Conservation (phyloP, 345 rosid genomes). For the Geranium brycei region DNA sequence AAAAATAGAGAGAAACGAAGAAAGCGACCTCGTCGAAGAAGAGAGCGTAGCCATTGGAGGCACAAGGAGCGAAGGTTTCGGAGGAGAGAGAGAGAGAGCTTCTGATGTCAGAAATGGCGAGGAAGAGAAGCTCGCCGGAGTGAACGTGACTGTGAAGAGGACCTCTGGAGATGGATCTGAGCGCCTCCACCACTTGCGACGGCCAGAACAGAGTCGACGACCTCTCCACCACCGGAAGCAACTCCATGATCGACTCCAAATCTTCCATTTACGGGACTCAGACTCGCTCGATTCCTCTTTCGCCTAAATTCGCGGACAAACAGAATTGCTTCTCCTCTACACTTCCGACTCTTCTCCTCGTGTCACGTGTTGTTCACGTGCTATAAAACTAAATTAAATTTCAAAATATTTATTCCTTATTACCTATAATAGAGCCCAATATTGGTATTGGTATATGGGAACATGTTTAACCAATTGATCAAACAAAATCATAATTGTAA, state of each 20-base stretch:
- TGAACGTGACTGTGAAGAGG: conserved; percentile 43
- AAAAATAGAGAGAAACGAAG: neutral
- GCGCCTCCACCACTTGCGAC: conserved; percentile 42
- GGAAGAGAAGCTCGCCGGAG: conserved; percentile 50
- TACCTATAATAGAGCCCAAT: too few species aligned
- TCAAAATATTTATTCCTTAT: too few species aligned
- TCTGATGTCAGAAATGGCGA: conserved; percentile 44
- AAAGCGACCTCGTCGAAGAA: conserved; percentile 17
- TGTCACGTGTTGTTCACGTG: too few species aligned
- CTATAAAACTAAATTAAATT: too few species aligned
- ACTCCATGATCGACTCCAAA: conserved; percentile 38
- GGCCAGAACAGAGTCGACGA: conserved; percentile 59
- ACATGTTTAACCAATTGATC: too few species aligned
- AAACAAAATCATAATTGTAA: too few species aligned
- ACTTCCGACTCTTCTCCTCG: too few species aligned
- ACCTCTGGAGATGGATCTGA: conserved; percentile 50
- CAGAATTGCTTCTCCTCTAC: too few species aligned
- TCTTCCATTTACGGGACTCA: conserved; percentile 32
- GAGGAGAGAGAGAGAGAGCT: conserved; percentile 30
- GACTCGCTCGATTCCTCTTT: neutral
- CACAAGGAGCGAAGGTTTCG: conserved; percentile 28
- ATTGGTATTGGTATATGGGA: too few species aligned
- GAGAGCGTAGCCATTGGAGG: conserved; percentile 42
- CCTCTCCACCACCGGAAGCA: conserved; percentile 36
- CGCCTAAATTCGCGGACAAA: neutral